A percentile compares a stretch with the other conserved stretches of the same genome.
phyloP scores from a whole-genome alignment of 192 early-diverging fungal genomes.

The Podila epigama region DNA sequence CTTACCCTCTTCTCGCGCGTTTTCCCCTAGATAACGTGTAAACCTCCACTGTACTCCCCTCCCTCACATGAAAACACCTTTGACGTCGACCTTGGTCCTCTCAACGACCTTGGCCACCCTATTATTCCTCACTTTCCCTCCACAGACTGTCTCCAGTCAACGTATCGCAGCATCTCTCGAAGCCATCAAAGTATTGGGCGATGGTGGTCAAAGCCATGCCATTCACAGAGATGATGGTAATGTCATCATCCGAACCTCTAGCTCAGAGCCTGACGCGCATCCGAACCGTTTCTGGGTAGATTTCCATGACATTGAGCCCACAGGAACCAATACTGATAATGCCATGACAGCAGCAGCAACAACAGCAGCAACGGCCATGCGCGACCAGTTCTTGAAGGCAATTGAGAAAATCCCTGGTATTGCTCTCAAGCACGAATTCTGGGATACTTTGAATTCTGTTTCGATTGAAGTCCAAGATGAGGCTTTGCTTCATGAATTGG shows the following conservation, averaged over 20 bases:
- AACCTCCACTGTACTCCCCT: no score
- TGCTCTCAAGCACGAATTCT: neutral
- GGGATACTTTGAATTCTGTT: constrained; percentile 5
- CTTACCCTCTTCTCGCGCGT: no score
- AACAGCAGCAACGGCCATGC: neutral
- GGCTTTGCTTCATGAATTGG: neutral
- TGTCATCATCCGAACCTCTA: neutral
- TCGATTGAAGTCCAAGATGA: constrained; percentile 1
- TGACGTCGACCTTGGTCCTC: no score
- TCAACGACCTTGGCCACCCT: no score
- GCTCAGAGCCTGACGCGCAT: neutral
- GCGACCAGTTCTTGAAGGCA: neutral
- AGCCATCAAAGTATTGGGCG: neutral
- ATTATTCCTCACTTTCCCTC: neutral
- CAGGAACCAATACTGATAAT: neutral
- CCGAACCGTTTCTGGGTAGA: neutral
- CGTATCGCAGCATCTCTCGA: neutral
- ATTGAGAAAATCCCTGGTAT: neutral
- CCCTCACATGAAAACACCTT: no score
- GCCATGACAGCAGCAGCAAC: neutral
- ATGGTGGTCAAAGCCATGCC: no score
- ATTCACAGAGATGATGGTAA: neutral
- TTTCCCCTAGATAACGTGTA: no score
- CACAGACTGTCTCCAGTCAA: neutral
- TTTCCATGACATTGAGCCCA: neutral